Conservation (phyloP, 176 grass and related monocot species). For the Rhynchospora breviuscula region DNA sequence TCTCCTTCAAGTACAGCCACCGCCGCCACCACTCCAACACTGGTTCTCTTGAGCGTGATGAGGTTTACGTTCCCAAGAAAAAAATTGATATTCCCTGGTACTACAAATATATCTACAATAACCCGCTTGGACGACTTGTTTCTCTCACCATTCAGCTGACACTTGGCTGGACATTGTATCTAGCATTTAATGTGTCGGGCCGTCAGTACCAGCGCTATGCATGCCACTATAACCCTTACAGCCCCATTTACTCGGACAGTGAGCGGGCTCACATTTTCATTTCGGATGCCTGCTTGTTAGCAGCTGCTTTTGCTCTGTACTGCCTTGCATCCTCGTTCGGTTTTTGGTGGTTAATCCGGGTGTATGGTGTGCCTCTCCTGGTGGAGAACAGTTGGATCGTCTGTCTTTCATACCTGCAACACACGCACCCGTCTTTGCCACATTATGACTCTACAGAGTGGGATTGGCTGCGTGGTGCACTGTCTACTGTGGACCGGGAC, state of each 20-base stretch:
- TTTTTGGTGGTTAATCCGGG: conserved; percentile 59
- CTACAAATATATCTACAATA: conserved; percentile 55
- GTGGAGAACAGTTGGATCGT: conserved; percentile 77
- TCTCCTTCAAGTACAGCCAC: conserved; percentile 94
- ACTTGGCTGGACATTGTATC: conserved; percentile 80
- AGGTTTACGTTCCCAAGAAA: conserved; percentile 79
- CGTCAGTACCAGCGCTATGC: conserved; percentile 71
- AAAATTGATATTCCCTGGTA: conserved; percentile 44
- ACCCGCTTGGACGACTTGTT: conserved; percentile 47
- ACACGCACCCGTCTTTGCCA: conserved; percentile 75
- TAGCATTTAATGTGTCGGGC: conserved; percentile 59
- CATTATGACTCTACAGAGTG: conserved; percentile 83
- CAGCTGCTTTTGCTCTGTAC: conserved; percentile 20
- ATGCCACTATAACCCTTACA: conserved; percentile 71
- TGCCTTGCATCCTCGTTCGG: conserved; percentile 43
- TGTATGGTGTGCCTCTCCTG: conserved; percentile 66
- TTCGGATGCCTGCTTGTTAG: conserved; percentile 44
- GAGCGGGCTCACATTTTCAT: conserved; percentile 62
- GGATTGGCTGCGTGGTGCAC: conserved; percentile 80
- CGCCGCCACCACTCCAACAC: conserved; percentile 89
- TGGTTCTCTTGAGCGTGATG: conserved; percentile 66
- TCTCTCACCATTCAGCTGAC: conserved; percentile 55
- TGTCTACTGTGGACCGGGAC: conserved; percentile 71
- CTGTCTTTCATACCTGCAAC: conserved; percentile 80
- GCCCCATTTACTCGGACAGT: conserved; percentile 67